A percentile compares a stretch with the other conserved stretches of the same genome.
Evolutionary conservation across 345 rosid genomes (phyloP).

Genomic region (Bruguiera sexangula): DNA sequence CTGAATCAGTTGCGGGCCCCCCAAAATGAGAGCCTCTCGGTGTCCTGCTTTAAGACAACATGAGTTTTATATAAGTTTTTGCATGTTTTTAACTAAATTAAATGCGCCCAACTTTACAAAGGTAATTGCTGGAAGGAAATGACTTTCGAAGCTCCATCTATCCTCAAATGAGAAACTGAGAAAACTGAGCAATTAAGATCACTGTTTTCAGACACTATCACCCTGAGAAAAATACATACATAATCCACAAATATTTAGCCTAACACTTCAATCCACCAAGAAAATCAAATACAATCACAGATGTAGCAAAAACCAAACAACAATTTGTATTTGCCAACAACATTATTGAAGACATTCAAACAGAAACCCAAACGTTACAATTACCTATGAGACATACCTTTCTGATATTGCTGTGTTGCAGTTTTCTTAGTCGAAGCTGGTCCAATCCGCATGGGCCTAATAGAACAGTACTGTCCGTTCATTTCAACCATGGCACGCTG

Average conservation of each 20-base stretch:
- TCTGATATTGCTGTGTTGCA: conserved; percentile 56
- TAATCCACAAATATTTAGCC: conserved; percentile 29
- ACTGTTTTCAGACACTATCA: conserved; percentile 19
- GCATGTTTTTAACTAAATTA: conserved; percentile 58
- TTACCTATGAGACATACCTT: conserved; percentile 44
- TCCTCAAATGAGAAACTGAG: conserved; percentile 43
- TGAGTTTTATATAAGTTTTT: conserved; percentile 86
- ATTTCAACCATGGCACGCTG: conserved; percentile 85
- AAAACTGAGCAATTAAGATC: conserved; percentile 12
- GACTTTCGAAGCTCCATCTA: conserved; percentile 41
- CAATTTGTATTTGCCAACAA: not conserved
- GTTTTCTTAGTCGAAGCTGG: conserved; percentile 89
- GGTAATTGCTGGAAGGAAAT: conserved; percentile 65
- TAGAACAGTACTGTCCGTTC: conserved; percentile 80
- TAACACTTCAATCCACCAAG: conserved; percentile 16
- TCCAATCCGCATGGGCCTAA: conserved; percentile 93
- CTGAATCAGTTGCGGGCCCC: conserved; percentile 96
- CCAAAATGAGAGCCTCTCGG: conserved; percentile 95
- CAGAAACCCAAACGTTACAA: too few relatives aligned
- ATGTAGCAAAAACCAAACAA: conserved; percentile 5
- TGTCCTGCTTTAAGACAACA: conserved; percentile 99
- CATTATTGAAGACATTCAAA: too few relatives aligned
- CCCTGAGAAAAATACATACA: conserved; percentile 10
- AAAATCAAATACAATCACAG: not conserved
- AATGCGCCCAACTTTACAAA: conserved; percentile 61